Conservation (phyloP, 805 yeast genomes). For the Tetrapisispora phaffii region DNA sequence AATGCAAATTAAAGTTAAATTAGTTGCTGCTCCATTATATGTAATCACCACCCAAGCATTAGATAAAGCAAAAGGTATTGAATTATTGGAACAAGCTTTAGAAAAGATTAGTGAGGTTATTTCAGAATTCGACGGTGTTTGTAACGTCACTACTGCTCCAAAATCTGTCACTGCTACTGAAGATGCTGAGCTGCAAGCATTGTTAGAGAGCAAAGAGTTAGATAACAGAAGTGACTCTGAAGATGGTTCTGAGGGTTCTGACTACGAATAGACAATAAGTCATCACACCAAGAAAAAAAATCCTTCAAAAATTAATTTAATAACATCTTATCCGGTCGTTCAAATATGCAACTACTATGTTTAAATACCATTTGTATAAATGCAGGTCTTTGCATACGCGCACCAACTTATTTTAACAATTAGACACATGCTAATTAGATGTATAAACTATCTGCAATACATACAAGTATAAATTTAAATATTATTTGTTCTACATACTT, state of each 20-base stretch:
- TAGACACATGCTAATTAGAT: too few relatives aligned
- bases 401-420: too few relatives aligned
- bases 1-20: slow-evolving; percentile 82
- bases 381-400: too few relatives aligned
- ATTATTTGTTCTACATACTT: too few relatives aligned
- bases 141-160: slow-evolving; percentile 94
- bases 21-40: slow-evolving; percentile 95
- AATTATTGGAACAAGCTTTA: slow-evolving; percentile 67
- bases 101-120: slow-evolving; percentile 64
- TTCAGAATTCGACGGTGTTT: slow-evolving; percentile 66
- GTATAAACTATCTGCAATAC: too few relatives aligned
- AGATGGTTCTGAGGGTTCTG: slow-evolving; percentile 36
- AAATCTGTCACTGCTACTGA: slow-evolving; percentile 98
- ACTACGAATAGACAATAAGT: slow-evolving; percentile 1
- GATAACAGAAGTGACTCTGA: slow-evolving; percentile 78
- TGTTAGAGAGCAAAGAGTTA: slow-evolving; percentile 85
- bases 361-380: too few relatives aligned
- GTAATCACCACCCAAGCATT: slow-evolving; percentile 87
- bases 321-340: too few relatives aligned
- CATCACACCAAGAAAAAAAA: neutral
- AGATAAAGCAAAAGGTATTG: slow-evolving; percentile 84
- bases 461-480: too few relatives aligned
- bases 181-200: slow-evolving; percentile 93
- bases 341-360: too few relatives aligned
- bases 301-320: neutral